Evolutionary conservation across 257 asterid species (phyloP).

Genomic region (Plantago major): DNA sequence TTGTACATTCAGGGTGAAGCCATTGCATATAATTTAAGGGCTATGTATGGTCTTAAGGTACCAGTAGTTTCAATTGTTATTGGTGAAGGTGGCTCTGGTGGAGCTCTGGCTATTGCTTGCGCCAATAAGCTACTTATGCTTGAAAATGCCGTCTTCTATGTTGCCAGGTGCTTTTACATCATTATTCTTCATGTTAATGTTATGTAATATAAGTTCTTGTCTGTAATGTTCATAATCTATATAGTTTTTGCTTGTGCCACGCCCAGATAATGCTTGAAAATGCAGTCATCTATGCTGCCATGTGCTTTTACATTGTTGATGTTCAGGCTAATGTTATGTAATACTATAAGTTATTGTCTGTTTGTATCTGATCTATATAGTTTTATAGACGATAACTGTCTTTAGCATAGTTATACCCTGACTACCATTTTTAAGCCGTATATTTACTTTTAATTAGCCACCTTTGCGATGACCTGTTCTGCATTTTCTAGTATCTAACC

Average conservation of each 20-base stretch:
- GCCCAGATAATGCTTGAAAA: too few species aligned
- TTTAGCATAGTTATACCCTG: not conserved
- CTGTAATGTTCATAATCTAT: too few species aligned
- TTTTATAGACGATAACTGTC: not conserved
- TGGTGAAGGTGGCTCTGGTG: constrained; percentile 99
- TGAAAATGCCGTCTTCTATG: constrained; percentile 96
- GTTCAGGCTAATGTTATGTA: too few species aligned
- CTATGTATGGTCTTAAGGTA: constrained; percentile 97
- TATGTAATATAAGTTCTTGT: too few species aligned
- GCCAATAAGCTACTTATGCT: constrained; percentile 92
- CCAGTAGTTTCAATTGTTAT: constrained; percentile 84
- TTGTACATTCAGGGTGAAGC: constrained; percentile 79
- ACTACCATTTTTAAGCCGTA: not conserved
- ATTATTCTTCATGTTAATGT: constrained; percentile 2
- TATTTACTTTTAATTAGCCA: constrained; percentile 3
- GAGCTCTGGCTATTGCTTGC: constrained; percentile 98
- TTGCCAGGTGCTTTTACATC: constrained; percentile 66
- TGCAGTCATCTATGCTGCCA: too few species aligned
- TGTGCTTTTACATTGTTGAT: too few species aligned
- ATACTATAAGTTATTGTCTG: constrained; percentile 9
- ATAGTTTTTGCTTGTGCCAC: too few species aligned
- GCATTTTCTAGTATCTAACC: too few species aligned
- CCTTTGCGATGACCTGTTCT: not conserved
- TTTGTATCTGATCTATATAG: not conserved
- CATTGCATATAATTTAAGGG: constrained; percentile 86